A percentile compares a stretch with the other conserved stretches of the same genome.
phyloP scores from a whole-genome alignment of 805 yeast genomes.

The Scheffersomyces ergatensis region DNA sequence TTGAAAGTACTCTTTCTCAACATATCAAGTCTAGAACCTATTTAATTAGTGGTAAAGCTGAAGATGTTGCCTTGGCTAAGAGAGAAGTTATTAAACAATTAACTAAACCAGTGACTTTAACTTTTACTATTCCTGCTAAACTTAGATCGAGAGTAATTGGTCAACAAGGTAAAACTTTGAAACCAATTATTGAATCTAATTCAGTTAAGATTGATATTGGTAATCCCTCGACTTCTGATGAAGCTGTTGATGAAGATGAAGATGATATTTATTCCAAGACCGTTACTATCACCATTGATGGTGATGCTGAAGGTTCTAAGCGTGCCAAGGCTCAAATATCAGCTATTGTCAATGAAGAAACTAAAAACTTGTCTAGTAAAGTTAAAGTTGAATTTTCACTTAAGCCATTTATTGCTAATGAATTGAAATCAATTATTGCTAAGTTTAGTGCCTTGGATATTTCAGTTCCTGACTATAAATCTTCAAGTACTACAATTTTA shows the following conservation, averaged over 20 bases:
- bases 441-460: constrained; percentile 27
- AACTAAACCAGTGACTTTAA: constrained; percentile 66
- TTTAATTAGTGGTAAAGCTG: constrained; percentile 72
- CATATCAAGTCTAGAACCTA: constrained; percentile 78
- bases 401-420: constrained; percentile 44
- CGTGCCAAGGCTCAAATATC: constrained; percentile 69
- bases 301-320: constrained; percentile 81
- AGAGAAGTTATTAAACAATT: constrained; percentile 72
- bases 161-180: constrained; percentile 76
- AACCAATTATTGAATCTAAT: constrained; percentile 69
- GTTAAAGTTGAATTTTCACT: constrained; percentile 42
- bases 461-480: constrained; percentile 33
- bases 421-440: constrained; percentile 22
- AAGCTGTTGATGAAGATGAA: constrained; percentile 35
- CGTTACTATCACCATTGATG: constrained; percentile 67
- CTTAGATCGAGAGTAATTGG: constrained; percentile 83
- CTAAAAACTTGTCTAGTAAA: constrained; percentile 53
- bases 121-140: constrained; percentile 70
- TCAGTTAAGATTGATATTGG: constrained; percentile 73
- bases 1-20: constrained; percentile 80
- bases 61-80: constrained; percentile 65
- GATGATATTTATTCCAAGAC: constrained; percentile 60
- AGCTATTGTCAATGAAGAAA: constrained; percentile 72
- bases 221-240: constrained; percentile 20
- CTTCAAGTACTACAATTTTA: constrained; percentile 38